phyloP scores from a whole-genome alignment of 2,329 filamentous ascomycete species.

The Xylogone sp. region DNA sequence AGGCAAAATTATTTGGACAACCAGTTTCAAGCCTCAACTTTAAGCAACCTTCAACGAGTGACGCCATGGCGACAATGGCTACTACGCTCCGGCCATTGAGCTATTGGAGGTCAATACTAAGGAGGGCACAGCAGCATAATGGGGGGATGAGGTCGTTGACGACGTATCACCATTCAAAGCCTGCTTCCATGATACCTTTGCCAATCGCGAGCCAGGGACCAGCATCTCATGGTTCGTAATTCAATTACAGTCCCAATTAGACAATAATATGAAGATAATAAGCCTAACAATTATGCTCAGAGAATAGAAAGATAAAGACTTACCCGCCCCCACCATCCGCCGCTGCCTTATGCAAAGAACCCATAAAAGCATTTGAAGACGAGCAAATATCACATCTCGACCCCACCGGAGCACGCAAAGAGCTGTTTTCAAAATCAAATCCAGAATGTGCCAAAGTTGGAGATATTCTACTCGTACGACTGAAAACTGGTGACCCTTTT shows the following conservation, averaged over 20 bases:
- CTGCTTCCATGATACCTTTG: constrained; percentile 15
- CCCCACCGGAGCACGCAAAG: constrained; percentile 75
- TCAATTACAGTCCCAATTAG: background rate
- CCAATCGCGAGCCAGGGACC: constrained; percentile 7
- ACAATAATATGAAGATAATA: background rate
- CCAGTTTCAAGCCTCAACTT: constrained; percentile 11
- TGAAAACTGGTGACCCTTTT: constrained; percentile 83
- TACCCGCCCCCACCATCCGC: constrained; percentile 52
- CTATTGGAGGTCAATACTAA: constrained; percentile 64
- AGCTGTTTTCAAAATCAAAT: constrained; percentile 76
- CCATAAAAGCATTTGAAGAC: constrained; percentile 62
- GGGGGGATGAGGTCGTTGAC: constrained; percentile 43
- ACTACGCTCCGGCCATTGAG: constrained; percentile 59
- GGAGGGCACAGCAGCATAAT: constrained; percentile 51
- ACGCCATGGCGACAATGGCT: constrained; percentile 23
- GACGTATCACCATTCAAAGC: constrained; percentile 40
- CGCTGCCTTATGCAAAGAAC: constrained; percentile 56
- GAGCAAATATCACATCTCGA: constrained; percentile 74
- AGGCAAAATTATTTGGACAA: constrained; percentile 14
- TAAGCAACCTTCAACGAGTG: constrained; percentile 9
- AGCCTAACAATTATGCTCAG: too few species aligned
- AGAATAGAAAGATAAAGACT: constrained; percentile 45
- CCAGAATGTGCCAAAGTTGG: constrained; percentile 77
- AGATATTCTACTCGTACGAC: constrained; percentile 87
- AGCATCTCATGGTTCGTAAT: constrained; percentile 10